Conservation (phyloP, 2,329 filamentous ascomycete species). For the Alternaria sp. region DNA sequence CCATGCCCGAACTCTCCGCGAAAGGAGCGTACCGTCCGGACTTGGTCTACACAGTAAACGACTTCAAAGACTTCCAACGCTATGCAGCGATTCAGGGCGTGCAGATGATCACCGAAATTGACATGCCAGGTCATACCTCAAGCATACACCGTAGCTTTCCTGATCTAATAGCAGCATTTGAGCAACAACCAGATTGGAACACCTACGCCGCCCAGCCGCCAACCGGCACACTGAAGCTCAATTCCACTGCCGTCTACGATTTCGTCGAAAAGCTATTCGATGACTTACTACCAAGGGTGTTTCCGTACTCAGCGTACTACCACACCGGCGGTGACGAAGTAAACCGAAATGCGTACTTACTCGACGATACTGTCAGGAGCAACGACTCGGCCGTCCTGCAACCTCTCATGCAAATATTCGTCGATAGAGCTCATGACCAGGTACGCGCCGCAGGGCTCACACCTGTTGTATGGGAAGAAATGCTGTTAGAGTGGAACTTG, state of each 20-base stretch:
- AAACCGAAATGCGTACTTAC: conserved; percentile 75
- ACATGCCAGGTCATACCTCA: conserved; percentile 82
- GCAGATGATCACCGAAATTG: conserved; percentile 77
- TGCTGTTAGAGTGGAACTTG: conserved; percentile 79
- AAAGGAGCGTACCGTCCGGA: conserved; percentile 76
- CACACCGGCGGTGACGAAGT: conserved; percentile 91
- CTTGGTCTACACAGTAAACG: conserved; percentile 71
- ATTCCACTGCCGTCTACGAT: conserved; percentile 71
- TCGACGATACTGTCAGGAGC: conserved; percentile 74
- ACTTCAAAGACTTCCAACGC: conserved; percentile 72
- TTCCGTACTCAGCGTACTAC: conserved; percentile 75
- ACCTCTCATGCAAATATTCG: conserved; percentile 79
- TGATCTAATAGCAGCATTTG: conserved; percentile 73
- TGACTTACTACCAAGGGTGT: conserved; percentile 72
- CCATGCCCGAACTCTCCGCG: conserved; percentile 73
- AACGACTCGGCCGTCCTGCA: conserved; percentile 71
- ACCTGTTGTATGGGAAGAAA: conserved; percentile 89
- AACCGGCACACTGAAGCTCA: conserved; percentile 75
- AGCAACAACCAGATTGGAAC: conserved; percentile 62
- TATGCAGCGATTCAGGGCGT: conserved; percentile 75
- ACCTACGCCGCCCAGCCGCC: conserved; percentile 64
- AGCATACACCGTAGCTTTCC: conserved; percentile 72
- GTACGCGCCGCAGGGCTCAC: conserved; percentile 70
- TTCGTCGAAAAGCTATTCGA: conserved; percentile 77
- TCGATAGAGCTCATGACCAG: conserved; percentile 73